phyloP scores from a whole-genome alignment of 495 filamentous ascomycete genomes.

The Penicillium arizonense region DNA sequence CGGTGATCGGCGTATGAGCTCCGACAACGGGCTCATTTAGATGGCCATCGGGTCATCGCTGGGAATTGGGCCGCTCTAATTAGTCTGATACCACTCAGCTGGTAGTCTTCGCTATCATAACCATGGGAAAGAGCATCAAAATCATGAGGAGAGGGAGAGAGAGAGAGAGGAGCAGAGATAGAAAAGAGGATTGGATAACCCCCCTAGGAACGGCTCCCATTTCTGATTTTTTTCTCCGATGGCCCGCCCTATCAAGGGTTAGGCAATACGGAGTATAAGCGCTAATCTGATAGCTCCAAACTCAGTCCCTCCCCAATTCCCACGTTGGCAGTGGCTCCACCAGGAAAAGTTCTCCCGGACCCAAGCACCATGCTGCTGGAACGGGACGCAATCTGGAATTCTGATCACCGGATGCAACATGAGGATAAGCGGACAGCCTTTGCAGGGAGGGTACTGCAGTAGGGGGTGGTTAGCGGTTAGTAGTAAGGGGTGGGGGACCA shows the following conservation, averaged over 20 bases:
- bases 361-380: constrained; percentile 6
- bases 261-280: background rate
- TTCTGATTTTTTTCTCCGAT: constrained; percentile 1
- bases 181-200: too few species aligned
- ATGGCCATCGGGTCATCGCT: too few species aligned
- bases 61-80: too few species aligned
- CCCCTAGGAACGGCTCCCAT: background rate
- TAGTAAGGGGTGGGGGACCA: too few species aligned
- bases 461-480: too few species aligned
- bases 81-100: too few species aligned
- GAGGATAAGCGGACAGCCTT: background rate
- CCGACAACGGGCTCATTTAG: too few species aligned
- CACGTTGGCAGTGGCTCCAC: constrained; percentile 1
- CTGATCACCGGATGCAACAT: constrained; percentile 13
- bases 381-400: constrained; percentile 17
- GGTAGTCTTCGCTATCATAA: too few species aligned
- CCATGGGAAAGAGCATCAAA: too few species aligned
- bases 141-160: too few species aligned
- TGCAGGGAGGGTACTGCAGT: background rate
- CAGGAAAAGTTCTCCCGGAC: constrained; percentile 12
- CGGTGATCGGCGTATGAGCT: too few species aligned
- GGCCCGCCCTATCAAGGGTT: background rate
- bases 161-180: too few species aligned
- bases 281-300: constrained; percentile 18
- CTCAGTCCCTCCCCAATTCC: background rate